Base-by-base conservation (phyloP, 805 yeast genomes). In the Candida chilensis region DNA sequence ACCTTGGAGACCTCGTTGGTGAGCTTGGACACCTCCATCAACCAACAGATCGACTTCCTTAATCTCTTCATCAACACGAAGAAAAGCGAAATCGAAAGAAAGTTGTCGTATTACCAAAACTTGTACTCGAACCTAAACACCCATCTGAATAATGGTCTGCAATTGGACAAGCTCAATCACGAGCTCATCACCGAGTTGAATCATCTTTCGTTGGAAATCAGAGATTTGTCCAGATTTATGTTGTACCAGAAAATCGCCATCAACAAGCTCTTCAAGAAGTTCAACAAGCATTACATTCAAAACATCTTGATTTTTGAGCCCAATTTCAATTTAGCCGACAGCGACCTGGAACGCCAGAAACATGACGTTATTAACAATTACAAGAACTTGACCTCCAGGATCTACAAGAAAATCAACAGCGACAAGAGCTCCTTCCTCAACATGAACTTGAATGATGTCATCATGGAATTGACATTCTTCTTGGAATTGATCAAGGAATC, bases 251-350 rank as follows among this genome's bases (percentile, higher is more conserved):
- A 78, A 44, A 75, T 85, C 3, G 94, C 76, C 5, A 63, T 81
- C 29, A 64, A 78, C 37, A 84, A 84, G 54, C 65, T 84, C 29
- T 60, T 84, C 43, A 84, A 85, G 55, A 84, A 85, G 48, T 79
- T 70, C 36, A 29, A 59, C 28, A 72, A 72, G 44, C 61, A 72
- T 43, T 60, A 63, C 31, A 41, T 12, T 35, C 52, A 16, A 28
- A 43, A 12, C 37, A n/a, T n/a, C 36, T 38, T 40, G 2, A 32
- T 37, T 14, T 48, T 58, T 0, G 59, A 60, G 33, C 37, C 52
- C 18, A 52, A 56, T 35, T 41, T 54, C 24, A 56, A 58, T 37
- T 42, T 60, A n/a, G 41, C 54, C n/a, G 40, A 34, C 3, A 40
- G 59, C 30, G 59, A 66, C 1, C 32, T 48, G 5, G 45, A 44